Conservation (phyloP, 495 filamentous ascomycete genomes). For the Sabuloglossum arenarium region DNA sequence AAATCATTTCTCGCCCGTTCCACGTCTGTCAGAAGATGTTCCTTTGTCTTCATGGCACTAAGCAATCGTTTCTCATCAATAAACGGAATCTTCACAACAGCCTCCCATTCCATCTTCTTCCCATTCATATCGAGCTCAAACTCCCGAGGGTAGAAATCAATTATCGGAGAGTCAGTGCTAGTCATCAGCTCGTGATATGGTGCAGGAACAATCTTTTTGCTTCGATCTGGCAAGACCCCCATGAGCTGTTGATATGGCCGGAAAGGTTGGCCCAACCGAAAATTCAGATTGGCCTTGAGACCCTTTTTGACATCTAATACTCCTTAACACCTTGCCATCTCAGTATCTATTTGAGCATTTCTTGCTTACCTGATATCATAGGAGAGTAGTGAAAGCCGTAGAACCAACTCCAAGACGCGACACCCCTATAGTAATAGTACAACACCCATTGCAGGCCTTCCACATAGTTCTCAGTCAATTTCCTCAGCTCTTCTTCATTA, state of each 20-base stretch:
- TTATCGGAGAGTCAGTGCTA: slow-evolving; percentile 73
- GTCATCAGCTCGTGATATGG: slow-evolving; percentile 91
- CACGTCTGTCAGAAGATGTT: slow-evolving; percentile 48
- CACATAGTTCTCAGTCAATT: slow-evolving; percentile 87
- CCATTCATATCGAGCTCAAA: slow-evolving; percentile 99
- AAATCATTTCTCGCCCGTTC: slow-evolving; percentile 76
- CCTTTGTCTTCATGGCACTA: slow-evolving; percentile 63
- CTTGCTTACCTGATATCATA: slow-evolving; percentile 61
- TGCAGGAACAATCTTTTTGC: slow-evolving; percentile 79
- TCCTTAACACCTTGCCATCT: not conserved
- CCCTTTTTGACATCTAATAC: slow-evolving; percentile 67
- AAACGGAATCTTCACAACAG: slow-evolving; percentile 96
- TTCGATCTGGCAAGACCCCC: slow-evolving; percentile 92
- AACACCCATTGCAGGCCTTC: slow-evolving; percentile 97
- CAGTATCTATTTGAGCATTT: not conserved
- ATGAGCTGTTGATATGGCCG: slow-evolving; percentile 90
- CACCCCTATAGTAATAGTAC: slow-evolving; percentile 92
- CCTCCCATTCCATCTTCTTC: slow-evolving; percentile 99
- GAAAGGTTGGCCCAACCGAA: slow-evolving; percentile 85
- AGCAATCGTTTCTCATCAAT: slow-evolving; percentile 81
- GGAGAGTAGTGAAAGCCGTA: slow-evolving; percentile 93
- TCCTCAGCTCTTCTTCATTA: slow-evolving; percentile 59
- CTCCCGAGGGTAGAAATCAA: slow-evolving; percentile 94
- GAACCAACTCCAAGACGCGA: slow-evolving; percentile 97
- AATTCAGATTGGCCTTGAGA: slow-evolving; percentile 69